Conservation (phyloP, 2,329 filamentous ascomycete species). For the Aspergillus bombycis region DNA sequence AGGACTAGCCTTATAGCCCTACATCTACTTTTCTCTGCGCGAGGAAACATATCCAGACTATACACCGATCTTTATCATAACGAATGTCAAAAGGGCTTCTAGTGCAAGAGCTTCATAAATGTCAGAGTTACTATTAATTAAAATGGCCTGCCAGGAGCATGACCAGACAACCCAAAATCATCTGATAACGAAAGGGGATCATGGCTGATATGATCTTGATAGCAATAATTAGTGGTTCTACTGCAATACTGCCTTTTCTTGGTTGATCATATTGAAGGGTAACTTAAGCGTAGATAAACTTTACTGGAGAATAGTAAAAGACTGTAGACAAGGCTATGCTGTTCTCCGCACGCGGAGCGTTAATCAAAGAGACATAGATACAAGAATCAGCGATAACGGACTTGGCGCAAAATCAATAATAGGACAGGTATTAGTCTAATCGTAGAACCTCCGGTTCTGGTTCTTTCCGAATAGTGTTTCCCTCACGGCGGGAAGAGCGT, state of each 20-base stretch:
- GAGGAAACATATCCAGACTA: not conserved
- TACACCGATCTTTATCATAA: not conserved
- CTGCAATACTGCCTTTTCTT: not conserved
- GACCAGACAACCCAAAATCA: not conserved
- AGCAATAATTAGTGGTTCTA: not conserved
- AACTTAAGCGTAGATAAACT: not conserved
- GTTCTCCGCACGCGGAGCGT: constrained; percentile 15
- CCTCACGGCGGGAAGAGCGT: constrained; percentile 81
- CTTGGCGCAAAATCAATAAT: constrained; percentile 11
- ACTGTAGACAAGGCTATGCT: constrained; percentile 23
- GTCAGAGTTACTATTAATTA: not conserved
- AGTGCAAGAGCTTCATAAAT: not conserved
- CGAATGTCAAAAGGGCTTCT: not conserved
- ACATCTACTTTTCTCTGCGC: not conserved
- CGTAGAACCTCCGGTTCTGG: constrained; percentile 91
- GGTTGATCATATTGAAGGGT: not conserved
- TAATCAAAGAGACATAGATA: constrained; percentile 20
- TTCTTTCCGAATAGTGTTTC: constrained; percentile 91
- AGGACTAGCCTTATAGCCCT: not conserved
- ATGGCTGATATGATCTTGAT: not conserved
- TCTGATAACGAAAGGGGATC: not conserved
- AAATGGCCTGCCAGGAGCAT: not conserved
- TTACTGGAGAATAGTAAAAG: constrained; percentile 5
- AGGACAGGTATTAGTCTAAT: constrained; percentile 58
- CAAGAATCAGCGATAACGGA: constrained; percentile 16